These are phyloP conservation scores for Cladophialophora chaetospira DNA, from an alignment of 2,329 filamentous ascomycete genomes.

Conservation along the genomic window DNA sequence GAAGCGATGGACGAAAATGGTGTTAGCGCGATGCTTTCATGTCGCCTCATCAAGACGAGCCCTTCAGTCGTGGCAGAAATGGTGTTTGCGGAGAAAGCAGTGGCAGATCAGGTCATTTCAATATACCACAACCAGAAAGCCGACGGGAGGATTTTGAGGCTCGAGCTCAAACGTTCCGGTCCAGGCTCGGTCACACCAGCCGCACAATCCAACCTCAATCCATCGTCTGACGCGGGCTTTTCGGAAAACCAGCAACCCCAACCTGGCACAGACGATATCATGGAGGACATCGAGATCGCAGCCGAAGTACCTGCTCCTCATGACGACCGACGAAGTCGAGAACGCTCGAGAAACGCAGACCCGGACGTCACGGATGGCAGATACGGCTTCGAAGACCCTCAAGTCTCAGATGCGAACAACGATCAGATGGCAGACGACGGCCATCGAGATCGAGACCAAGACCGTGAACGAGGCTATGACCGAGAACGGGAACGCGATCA, in stretches of 20 bases:
- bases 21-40: slow-evolving; percentile 51
- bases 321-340: slow-evolving; percentile 14
- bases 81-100: slow-evolving; percentile 56
- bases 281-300: slow-evolving; percentile 40
- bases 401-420: slow-evolving; percentile 17
- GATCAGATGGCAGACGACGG: slow-evolving; percentile 25
- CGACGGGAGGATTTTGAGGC: slow-evolving; percentile 61
- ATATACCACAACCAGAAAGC: slow-evolving; percentile 67
- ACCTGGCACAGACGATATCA: slow-evolving; percentile 9
- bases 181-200: neutral
- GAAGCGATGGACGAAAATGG: slow-evolving; percentile 36
- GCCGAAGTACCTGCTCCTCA: slow-evolving; percentile 10
- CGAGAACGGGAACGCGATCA: slow-evolving; percentile 24
- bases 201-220: neutral
- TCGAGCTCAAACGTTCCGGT: slow-evolving; percentile 53
- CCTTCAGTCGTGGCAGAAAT: slow-evolving; percentile 64
- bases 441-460: slow-evolving; percentile 22
- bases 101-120: slow-evolving; percentile 61
- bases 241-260: slow-evolving; percentile 2
- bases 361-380: slow-evolving; percentile 43
- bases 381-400: slow-evolving; percentile 39
- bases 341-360: slow-evolving; percentile 34
- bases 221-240: neutral
- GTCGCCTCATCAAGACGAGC: slow-evolving; percentile 52
- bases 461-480: slow-evolving; percentile 21